Conservation (phyloP, 768 basidiomycete genomes). For the Suillus decipiens region DNA sequence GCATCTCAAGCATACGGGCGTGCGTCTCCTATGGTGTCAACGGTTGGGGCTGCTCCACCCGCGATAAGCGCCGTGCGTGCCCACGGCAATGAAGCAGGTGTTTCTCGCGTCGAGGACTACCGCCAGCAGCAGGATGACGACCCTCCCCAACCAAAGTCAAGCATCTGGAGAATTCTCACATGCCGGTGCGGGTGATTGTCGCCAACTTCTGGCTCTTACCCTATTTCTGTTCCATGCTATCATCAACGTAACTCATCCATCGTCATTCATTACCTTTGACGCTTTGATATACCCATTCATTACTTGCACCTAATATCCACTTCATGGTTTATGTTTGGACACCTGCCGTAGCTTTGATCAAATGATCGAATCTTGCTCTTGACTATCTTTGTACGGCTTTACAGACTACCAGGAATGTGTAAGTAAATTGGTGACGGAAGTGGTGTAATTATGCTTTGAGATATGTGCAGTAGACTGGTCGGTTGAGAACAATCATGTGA, state of each 20-base stretch:
- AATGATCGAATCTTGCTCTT: slow-evolving; percentile 27
- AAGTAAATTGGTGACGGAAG: slow-evolving; percentile 24
- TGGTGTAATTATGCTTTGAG: slow-evolving; percentile 13
- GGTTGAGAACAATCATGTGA: slow-evolving; percentile 7
- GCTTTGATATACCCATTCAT: slow-evolving; percentile 38
- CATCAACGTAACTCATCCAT: slow-evolving; percentile 28
- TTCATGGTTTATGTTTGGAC: slow-evolving; percentile 29
- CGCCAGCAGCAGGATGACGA: slow-evolving; percentile 53
- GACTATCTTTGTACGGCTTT: slow-evolving; percentile 23
- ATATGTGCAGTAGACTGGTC: slow-evolving; percentile 16
- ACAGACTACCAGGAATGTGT: slow-evolving; percentile 34
- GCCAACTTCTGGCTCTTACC: slow-evolving; percentile 17
- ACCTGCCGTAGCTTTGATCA: slow-evolving; percentile 27
- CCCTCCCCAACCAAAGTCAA: slow-evolving; percentile 51
- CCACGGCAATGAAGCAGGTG: slow-evolving; percentile 66
- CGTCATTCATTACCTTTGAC: slow-evolving; percentile 40
- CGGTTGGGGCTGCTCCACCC: slow-evolving; percentile 65
- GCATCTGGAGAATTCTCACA: slow-evolving; percentile 69
- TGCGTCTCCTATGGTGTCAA: slow-evolving; percentile 80
- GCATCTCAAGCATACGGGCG: slow-evolving; percentile 70
- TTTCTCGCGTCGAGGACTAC: slow-evolving; percentile 61
- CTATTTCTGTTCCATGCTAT: slow-evolving; percentile 24
- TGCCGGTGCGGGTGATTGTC: slow-evolving; percentile 68
- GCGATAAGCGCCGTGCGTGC: slow-evolving; percentile 75
- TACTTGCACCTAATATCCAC: slow-evolving; percentile 39